A percentile compares a stretch with the other conserved stretches of the same genome.
phyloP scores from a whole-genome alignment of 2,329 filamentous ascomycete species.

The Bretziella fagacearum region DNA sequence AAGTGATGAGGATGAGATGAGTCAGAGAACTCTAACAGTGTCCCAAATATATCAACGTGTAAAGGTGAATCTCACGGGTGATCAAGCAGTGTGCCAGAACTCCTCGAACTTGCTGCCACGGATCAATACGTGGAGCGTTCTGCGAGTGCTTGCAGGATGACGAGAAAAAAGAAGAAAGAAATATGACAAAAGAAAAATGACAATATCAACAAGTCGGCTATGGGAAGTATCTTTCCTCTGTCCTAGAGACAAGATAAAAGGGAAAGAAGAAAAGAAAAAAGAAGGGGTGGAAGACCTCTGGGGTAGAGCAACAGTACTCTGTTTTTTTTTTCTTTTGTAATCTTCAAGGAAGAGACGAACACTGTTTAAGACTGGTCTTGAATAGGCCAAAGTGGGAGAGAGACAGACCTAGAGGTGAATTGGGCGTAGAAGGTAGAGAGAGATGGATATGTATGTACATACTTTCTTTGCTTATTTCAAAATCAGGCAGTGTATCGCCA shows the following conservation, averaged over 20 bases:
- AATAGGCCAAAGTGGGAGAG: not conserved
- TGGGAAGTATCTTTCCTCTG: too few species aligned
- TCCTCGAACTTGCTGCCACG: slow-evolving; percentile 1
- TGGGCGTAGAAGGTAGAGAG: too few species aligned
- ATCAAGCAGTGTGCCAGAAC: not conserved
- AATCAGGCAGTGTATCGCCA: too few species aligned
- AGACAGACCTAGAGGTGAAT: too few species aligned
- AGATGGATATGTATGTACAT: not conserved
- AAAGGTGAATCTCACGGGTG: too few species aligned
- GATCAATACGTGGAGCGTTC: not conserved
- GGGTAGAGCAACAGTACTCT: not conserved
- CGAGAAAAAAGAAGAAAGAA: not conserved
- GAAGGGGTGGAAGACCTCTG: not conserved
- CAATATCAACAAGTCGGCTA: not conserved
- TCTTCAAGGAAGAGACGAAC: too few species aligned
- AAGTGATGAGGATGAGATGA: too few species aligned
- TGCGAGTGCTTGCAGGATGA: not conserved
- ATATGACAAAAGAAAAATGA: not conserved
- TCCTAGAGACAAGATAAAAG: not conserved
- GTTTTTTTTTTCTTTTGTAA: too few species aligned
- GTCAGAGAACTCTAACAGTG: too few species aligned
- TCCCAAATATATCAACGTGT: too few species aligned
- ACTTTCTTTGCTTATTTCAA: too few species aligned
- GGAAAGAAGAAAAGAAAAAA: not conserved
- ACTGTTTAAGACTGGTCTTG: slow-evolving; percentile 2